Evolutionary conservation across 2,329 filamentous ascomycete species (phyloP), one percentile per base, ranked within the genome.

Genomic region (Falciphora oryzae): DNA sequence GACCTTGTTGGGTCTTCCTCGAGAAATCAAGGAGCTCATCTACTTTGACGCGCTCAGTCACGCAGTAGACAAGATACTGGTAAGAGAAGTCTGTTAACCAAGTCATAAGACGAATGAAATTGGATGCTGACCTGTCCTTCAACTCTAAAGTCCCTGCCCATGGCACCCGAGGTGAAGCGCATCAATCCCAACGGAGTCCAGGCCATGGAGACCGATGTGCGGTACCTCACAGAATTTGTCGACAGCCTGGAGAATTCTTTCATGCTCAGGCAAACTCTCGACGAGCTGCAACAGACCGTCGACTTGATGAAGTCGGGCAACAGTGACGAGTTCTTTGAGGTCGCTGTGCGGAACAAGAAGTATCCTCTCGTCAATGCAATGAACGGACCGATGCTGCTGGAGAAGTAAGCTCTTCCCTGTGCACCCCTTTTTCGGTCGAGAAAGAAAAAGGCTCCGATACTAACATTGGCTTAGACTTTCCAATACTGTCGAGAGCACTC

Each of bases 11-110:
- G 94, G 93, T 1, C 80, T 99, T n/a, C 95, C 96, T 0, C 88
- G 92, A 35, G 92, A 96, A 72, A 97, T 99, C 76, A 98, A 98
- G 74, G 93, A 97, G 74, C 87, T 97, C 65, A 97, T 99, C 71
- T 98, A 99, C 78, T 97, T 97, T 73, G 95, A 98, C 74, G 95
- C 95, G 0, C 84, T 99, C 50, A 93, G 89, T 64, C 95, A 99
- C 75, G 93, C 95, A 2, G 89, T 92, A 4, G 90, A 90, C 67
- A 92, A 90, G 75, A 95, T 97, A 65, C 77, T 97, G 67, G 89
- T 91, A 74, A 70, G 82, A 10, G n/a, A 25, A 28, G 16, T 16
- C 27, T 7, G 59, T 18, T 14, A 38, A 62, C 44, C 27, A 35
- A 18, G 22, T n/a, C 2, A 3, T 38, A 10, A 18, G 2, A 25